Conservation (phyloP, 805 yeast genomes). For the Sungouiozyma intestinalis region DNA sequence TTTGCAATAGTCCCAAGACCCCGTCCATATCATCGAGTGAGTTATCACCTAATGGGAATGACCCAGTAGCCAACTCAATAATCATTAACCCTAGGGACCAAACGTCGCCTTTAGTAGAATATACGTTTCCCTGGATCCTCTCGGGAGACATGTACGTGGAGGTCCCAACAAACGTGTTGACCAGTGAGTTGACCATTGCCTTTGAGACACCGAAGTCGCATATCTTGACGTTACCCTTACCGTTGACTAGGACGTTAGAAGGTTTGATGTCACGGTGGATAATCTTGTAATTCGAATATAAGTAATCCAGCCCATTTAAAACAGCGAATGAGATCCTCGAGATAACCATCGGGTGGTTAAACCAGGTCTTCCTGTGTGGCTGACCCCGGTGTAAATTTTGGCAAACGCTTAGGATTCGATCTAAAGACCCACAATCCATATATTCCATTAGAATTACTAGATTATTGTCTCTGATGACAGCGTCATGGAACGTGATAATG, state of each 20-base stretch:
- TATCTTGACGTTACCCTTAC: conserved; percentile 76
- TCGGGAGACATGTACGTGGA: conserved; percentile 98
- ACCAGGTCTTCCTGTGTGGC: conserved; percentile 16
- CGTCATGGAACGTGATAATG: conserved; percentile 87
- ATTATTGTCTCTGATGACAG: conserved; percentile 58
- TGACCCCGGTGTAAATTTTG: conserved; percentile 38
- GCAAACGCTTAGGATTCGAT: conserved; percentile 51
- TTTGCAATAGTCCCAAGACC: conserved; percentile 77
- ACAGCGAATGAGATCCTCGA: conserved; percentile 69
- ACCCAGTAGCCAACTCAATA: conserved; percentile 79
- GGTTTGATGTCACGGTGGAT: conserved; percentile 96
- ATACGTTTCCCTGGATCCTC: conserved; percentile 87
- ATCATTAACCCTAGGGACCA: conserved; percentile 94
- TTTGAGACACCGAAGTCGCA: conserved; percentile 97
- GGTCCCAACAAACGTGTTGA: conserved; percentile 97
- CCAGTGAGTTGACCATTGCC: conserved; percentile 84
- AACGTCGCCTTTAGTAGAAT: conserved; percentile 91
- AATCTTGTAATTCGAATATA: conserved; percentile 75
- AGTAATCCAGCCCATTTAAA: conserved; percentile 67
- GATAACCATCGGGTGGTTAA: conserved; percentile 43
- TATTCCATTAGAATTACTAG: conserved; percentile 92
- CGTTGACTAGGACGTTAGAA: conserved; percentile 79
- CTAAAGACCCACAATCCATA: conserved; percentile 90
- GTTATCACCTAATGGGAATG: conserved; percentile 47
- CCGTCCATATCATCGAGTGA: conserved; percentile 54